These are phyloP conservation scores for Eucalyptus marginata DNA, from an alignment of 345 rosid species.

Conservation along the genomic window DNA sequence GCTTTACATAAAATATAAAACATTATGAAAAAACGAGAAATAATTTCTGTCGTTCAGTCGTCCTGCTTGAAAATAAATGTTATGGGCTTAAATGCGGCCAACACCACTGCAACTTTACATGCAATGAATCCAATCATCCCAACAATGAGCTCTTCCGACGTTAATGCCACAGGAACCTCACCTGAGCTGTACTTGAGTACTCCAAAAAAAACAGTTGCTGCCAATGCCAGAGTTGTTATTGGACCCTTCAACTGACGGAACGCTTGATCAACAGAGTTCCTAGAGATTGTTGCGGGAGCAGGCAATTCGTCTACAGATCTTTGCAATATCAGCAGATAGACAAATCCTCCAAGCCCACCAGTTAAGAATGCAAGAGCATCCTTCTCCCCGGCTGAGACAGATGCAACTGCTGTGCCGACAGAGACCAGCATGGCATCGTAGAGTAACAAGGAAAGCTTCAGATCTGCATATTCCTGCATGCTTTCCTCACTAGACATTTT, in stretches of 20 bases:
- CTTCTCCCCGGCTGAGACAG: conserved; percentile 26
- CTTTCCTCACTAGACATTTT: conserved; percentile 47
- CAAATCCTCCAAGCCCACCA: conserved; percentile 65
- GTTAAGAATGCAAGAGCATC: conserved; percentile 53
- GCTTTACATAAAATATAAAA: neutral
- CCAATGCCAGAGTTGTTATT: conserved; percentile 26
- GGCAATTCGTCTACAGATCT: conserved; percentile 64
- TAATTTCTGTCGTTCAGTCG: conserved; percentile 1
- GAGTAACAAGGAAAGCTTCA: conserved; percentile 61
- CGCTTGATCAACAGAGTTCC: neutral
- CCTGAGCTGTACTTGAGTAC: conserved; percentile 26
- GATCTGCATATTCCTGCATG: conserved; percentile 73
- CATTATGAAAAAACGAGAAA: neutral
- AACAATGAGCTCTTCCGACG: conserved; percentile 53
- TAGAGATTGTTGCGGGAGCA: conserved; percentile 20
- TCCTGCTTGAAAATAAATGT: conserved; percentile 8
- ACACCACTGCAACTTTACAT: conserved; percentile 74
- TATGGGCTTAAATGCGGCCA: conserved; percentile 71
- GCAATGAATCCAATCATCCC: conserved; percentile 80
- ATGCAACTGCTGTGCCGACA: conserved; percentile 27
- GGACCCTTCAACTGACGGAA: conserved; percentile 30
- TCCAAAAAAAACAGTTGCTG: conserved; percentile 22
- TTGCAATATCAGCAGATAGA: conserved; percentile 59
- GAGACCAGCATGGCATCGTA: conserved; percentile 37
- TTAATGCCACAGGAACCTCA: conserved; percentile 14